phyloP scores from a whole-genome alignment of 169 alveolate genomes.

The Perkinsus marinus region DNA sequence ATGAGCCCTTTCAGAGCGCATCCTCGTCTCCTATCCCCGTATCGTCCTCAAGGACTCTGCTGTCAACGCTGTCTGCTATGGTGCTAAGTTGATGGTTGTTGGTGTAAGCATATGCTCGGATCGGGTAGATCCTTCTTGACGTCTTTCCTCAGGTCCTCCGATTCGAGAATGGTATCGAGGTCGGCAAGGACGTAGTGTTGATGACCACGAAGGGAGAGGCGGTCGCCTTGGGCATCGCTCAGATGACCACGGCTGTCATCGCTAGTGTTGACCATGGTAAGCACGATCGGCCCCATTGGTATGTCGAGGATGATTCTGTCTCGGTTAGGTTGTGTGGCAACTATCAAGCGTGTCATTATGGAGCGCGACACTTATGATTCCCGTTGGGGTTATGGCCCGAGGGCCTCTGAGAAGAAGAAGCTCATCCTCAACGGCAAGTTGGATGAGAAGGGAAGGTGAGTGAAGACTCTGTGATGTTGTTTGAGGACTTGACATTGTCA shows the following conservation, averaged over 20 bases:
- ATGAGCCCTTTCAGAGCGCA: constrained; percentile 70
- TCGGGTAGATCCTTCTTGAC: neutral
- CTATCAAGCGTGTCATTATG: constrained; percentile 97
- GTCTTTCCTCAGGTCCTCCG: constrained; percentile 64
- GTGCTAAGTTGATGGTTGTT: constrained; percentile 98
- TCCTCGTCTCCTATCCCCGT: constrained; percentile 84
- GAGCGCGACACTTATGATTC: constrained; percentile 98
- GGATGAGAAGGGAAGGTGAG: constrained; percentile 78
- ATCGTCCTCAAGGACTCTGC: constrained; percentile 97
- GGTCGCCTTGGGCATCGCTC: constrained; percentile 94
- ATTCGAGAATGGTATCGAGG: constrained; percentile 90
- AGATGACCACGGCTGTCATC: constrained; percentile 97
- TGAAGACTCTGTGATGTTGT: too few species aligned
- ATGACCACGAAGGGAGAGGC: constrained; percentile 99
- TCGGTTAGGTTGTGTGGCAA: constrained; percentile 66
- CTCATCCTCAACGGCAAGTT: constrained; percentile 86
- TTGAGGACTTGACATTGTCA: too few species aligned
- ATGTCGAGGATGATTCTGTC: neutral
- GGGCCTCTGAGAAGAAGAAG: constrained; percentile 93
- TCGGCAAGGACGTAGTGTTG: constrained; percentile 86
- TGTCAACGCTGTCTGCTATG: constrained; percentile 98
- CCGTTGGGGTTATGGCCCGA: constrained; percentile 99
- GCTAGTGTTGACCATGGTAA: constrained; percentile 98
- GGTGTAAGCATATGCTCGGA: constrained; percentile 37
- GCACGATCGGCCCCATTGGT: neutral